Evolutionary conservation across 176 grass and related monocot species (phyloP).

Genomic region (Coix lacrymajobi): DNA sequence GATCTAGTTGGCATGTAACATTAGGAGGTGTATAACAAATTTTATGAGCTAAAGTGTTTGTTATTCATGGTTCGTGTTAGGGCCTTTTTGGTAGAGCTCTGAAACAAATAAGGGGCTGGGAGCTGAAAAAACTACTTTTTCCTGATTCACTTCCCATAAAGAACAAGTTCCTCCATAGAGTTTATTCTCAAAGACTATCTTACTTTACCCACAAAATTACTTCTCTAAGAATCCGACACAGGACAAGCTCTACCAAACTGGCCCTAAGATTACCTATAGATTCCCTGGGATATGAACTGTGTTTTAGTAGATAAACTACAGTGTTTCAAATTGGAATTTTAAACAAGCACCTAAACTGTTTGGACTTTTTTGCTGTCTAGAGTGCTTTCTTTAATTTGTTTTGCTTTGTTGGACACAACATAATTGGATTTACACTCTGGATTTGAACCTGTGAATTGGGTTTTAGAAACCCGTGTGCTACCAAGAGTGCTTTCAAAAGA

Average conservation of each 20-base stretch:
- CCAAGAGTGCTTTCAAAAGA: neutral
- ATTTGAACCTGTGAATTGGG: neutral
- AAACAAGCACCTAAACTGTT: neutral
- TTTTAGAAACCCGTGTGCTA: neutral
- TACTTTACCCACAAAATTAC: neutral
- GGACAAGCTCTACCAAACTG: neutral
- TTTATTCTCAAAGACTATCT: neutral
- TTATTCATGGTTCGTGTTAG: neutral
- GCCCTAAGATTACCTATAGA: neutral
- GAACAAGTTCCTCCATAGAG: neutral
- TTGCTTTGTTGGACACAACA: neutral
- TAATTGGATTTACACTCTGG: neutral
- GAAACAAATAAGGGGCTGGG: neutral
- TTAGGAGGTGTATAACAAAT: neutral
- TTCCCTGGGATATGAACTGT: neutral
- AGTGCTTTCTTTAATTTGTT: neutral
- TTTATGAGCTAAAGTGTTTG: neutral
- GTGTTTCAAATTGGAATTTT: neutral
- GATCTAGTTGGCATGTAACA: neutral
- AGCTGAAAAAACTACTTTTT: neutral
- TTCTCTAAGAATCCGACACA: neutral
- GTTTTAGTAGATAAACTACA: neutral
- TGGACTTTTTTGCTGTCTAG: neutral
- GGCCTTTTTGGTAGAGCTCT: neutral
- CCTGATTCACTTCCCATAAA: neutral